Evolutionary conservation across 2,329 filamentous ascomycete species (phyloP), one percentile per base, ranked within the genome.

Genomic region (Neonectria faginata): DNA sequence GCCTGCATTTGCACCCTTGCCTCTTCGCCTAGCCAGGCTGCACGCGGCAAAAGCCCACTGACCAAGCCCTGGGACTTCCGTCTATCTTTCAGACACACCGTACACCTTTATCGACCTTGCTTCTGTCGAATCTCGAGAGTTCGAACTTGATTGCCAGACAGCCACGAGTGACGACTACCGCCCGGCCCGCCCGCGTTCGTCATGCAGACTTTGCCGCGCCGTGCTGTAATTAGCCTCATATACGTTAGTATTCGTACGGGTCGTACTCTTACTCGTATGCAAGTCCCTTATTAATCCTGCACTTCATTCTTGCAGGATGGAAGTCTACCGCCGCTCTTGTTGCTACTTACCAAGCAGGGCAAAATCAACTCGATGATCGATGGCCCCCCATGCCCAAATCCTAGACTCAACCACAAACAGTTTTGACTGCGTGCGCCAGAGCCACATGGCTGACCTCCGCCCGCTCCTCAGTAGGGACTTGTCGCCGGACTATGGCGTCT

Each of bases 231-330:
- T 29, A 10, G 29, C 29, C 29, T 10, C 45, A 31, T 53, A 25
- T 25, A 22, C 22, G 22, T 6, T 6, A 25, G 41, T 39, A 39
- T 9, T 55, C 45, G 52, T 50, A 45, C 22, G 14, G 47, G 45
- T 59, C 57, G 57, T 59, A 63, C 61, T 63, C 61, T 63, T 63
- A 59, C 57, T 64, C 61, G 59, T 59, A 64, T 64, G 44, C 31
- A 44, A 16, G 47, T 31, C 9, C 18, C 36, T 50, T 39, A 27
- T 52, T 45, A 36, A 36, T 25, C 8, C 18, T 41, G 22, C 50
- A 36, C 39, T 27, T 39, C 18, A 59, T 50, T 31, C 11, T 33
- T 51, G 44, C 44, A 31, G 57, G 25, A n/a, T 27, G 41, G 25
- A 25, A 25, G 25, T 25, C 25, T 39, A 44, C 27, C 45, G 20